A percentile compares a stretch with the other conserved stretches of the same genome.
Evolutionary conservation across 139 green algal genomes (phyloP).

Genomic region (Coelastrella sp.): DNA sequence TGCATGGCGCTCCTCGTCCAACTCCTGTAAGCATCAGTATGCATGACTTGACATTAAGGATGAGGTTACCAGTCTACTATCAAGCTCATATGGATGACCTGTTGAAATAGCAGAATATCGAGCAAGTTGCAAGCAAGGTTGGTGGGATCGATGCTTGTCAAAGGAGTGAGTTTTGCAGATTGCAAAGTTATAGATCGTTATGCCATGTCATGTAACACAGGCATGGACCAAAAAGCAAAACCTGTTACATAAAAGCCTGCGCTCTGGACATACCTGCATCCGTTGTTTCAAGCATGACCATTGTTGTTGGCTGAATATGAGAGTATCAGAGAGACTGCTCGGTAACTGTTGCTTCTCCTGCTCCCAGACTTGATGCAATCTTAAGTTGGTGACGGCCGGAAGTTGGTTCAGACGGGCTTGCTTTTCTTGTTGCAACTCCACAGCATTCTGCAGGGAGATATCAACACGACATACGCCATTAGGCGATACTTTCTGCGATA

Average conservation of each 20-base stretch:
- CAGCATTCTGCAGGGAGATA: constrained; percentile 71
- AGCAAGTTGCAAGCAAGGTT: no score
- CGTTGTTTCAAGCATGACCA: constrained; percentile 63
- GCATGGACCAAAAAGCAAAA: no score
- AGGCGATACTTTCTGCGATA: no score
- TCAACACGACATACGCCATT: not conserved
- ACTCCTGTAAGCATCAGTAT: constrained; percentile 31
- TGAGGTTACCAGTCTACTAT: not conserved
- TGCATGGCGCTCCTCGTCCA: constrained; percentile 48
- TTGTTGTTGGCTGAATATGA: constrained; percentile 77
- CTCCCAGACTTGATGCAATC: constrained; percentile 69
- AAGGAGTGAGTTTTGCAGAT: no score
- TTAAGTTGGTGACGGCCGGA: constrained; percentile 69
- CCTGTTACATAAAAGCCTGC: no score
- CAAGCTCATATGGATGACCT: not conserved
- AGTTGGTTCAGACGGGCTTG: constrained; percentile 82
- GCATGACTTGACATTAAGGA: not conserved
- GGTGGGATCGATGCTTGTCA: no score
- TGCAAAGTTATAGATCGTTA: no score
- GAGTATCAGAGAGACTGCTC: constrained; percentile 63
- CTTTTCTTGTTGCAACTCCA: constrained; percentile 89
- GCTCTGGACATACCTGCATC: no score
- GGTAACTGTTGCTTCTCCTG: constrained; percentile 67
- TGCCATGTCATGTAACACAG: no score
- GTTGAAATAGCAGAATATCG: not conserved